Evolutionary conservation across 352 stramenopile genomes (phyloP), one percentile per base, ranked within the genome.

Genomic region (Pythium phragmiticola): DNA sequence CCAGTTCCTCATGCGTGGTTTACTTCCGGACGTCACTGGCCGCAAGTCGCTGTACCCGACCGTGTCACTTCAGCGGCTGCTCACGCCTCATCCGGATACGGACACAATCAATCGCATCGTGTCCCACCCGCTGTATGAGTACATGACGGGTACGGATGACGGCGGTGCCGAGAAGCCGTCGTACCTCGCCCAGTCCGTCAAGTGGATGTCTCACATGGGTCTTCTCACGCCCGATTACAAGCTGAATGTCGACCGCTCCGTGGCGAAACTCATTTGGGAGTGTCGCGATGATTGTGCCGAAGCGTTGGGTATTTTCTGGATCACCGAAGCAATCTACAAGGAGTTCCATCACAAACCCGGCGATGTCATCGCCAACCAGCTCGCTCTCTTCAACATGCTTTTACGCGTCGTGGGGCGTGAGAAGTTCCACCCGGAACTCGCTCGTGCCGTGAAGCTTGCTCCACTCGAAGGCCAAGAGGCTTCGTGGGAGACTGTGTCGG

Each of bases 1-100:
- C 69, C 92, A 98, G 65, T 97, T 98, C 69, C 79, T 99, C 46
- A 98, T 99, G 95, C 89, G 97, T 67, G 96, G 95, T 67, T 76
- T 98, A 48, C 88, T 99, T 66, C 94, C 90, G 23, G 85, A 98
- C 34, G 94, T 99, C 21, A 97, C 87, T 21, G 96, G 96, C 61
- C 93, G 92, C 49, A 90, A 93, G 62, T 92, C 82, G 41, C 68
- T 91, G 12, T 98, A 98, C 77, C 93, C 95, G 41, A 97, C 91
- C 28, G 95, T 98, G 49, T 83, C 89, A 53, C 72, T 99, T 42
- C 94, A 98, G 61, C 84, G 88, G 34, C 76, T 96, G 47, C 76
- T 99, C 7, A 97, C 95, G 37, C 78, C 88, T 16, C 94, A 98
- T 59, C 86, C 98, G 49, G 94, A 92, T 37, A 71, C 79, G 43